Evolutionary conservation across 768 basidiomycete species (phyloP).

Genomic region (Scleroderma bovista): DNA sequence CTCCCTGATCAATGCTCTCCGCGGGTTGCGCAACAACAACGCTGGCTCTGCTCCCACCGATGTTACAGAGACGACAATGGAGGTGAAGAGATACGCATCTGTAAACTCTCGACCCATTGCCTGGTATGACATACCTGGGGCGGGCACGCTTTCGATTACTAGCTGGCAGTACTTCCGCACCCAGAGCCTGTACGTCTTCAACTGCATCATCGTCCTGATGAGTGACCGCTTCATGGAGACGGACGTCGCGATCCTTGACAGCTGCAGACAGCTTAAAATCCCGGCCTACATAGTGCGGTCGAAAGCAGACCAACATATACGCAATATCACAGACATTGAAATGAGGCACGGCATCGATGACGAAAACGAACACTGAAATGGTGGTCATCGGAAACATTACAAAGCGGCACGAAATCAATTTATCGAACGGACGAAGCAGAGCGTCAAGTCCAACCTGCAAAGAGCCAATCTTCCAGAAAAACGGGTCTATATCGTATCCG

Average conservation of each 20-base stretch:
- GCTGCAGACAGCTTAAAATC: constrained; percentile 26
- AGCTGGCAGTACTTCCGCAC: constrained; percentile 34
- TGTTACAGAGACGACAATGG: constrained; percentile 24
- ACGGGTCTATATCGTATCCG: constrained; percentile 15
- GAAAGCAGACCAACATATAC: constrained; percentile 30
- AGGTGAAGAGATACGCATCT: constrained; percentile 20
- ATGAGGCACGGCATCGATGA: constrained; percentile 17
- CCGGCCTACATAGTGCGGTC: constrained; percentile 28
- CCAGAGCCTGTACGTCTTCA: constrained; percentile 32
- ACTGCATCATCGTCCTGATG: constrained; percentile 28
- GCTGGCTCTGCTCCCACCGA: constrained; percentile 22
- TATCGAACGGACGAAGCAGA: constrained; percentile 6
- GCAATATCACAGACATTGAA: constrained; percentile 16
- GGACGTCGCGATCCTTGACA: constrained; percentile 28
- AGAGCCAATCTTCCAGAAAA: constrained; percentile 9
- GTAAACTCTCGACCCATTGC: constrained; percentile 15
- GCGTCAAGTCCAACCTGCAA: constrained; percentile 7
- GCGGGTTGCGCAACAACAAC: constrained; percentile 21
- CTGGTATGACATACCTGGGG: constrained; percentile 34
- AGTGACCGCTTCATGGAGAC: constrained; percentile 30
- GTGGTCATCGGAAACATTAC: not conserved
- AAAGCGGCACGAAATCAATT: constrained; percentile 2
- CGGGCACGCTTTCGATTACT: constrained; percentile 26
- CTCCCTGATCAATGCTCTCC: constrained; percentile 32
- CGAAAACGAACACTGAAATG: constrained; percentile 6